Evolutionary conservation across 164 flowering plant species (phyloP), one percentile per base, ranked within the genome.

Genomic region (Berberis thunbergii): DNA sequence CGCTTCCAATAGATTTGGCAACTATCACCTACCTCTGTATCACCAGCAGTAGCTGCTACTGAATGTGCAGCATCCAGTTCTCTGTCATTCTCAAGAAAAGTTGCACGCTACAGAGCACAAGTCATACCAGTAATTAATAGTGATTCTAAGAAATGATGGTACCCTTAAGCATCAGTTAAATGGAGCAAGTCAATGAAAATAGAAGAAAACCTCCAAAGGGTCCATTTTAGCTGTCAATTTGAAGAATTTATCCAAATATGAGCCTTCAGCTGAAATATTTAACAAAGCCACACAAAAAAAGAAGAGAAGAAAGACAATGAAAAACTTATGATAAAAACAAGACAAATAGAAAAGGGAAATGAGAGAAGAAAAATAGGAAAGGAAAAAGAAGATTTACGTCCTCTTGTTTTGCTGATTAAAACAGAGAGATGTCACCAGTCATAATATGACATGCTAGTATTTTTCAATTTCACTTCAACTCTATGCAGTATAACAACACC

Each of bases 51-150:
- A 60, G 96, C 99, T 64, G 99, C 97, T 64, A 85, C 82, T n/a
- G 89, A 80, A 75, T 91, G 99, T 75, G 99, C 97, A 73, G 61
- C 84, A 76, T 94, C 97, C 89, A 94, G 82, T 72, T 91, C 96
- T 54, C 69, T 75, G 72, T 94, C 96, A 63, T 86, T 84, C 79
- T 91, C 99, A 65, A 94, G 93, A 78, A 81, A 91, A 63, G 68
- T 66, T 4, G 97, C 99, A 70, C 99, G 93, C 97, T 94, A 68
- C 62, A 73, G 7, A 74, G 49, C n/a, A 64, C 7, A 64, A 60
- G 54, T 38, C 44, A 6, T 6, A 59, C 26, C 9, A 46, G 2
- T 2, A 40, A 55, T 11, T 40, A 26, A 43, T 41, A 52, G 4
- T 57, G 0, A 57, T 4, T 57, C 4, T 41, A 57, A 57, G 4